Evolutionary conservation across 441 rosid species (phyloP).

Genomic region (Rhodomyrtus psidioides): DNA sequence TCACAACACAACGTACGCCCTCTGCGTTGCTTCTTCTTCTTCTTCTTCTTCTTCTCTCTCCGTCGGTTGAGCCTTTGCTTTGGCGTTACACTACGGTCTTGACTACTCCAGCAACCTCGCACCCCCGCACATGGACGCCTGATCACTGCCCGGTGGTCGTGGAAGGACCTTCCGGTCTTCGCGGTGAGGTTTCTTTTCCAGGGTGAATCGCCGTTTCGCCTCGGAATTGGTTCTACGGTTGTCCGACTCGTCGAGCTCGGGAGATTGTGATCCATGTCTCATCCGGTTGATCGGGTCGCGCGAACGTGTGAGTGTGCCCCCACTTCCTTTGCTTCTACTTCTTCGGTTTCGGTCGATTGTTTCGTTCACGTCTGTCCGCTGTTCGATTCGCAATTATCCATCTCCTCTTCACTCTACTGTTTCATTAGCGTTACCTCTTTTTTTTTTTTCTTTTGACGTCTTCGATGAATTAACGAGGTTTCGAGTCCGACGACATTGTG

Average conservation of each 20-base stretch:
- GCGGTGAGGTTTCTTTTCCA: neutral
- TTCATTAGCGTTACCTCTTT: neutral
- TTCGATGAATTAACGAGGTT: neutral
- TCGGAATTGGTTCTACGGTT: neutral
- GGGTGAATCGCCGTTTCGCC: neutral
- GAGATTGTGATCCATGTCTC: conserved; percentile 36
- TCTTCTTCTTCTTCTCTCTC: neutral
- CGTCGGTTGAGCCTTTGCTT: neutral
- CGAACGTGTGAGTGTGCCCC: conserved; percentile 46
- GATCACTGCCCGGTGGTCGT: neutral
- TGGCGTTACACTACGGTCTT: neutral
- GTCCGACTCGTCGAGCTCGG: neutral
- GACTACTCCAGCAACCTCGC: neutral
- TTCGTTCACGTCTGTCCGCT: neutral
- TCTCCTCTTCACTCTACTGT: neutral
- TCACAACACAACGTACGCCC: neutral
- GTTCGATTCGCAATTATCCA: neutral
- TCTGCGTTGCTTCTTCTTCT: neutral
- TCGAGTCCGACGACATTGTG: neutral
- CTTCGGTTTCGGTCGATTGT: neutral
- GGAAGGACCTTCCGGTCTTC: neutral
- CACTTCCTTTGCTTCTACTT: neutral
- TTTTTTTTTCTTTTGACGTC: neutral
- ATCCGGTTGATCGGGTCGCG: conserved; percentile 47
- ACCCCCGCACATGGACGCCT: neutral